Conservation (phyloP, 2,329 filamentous ascomycete genomes). For the Pseudocercospora vitis region DNA sequence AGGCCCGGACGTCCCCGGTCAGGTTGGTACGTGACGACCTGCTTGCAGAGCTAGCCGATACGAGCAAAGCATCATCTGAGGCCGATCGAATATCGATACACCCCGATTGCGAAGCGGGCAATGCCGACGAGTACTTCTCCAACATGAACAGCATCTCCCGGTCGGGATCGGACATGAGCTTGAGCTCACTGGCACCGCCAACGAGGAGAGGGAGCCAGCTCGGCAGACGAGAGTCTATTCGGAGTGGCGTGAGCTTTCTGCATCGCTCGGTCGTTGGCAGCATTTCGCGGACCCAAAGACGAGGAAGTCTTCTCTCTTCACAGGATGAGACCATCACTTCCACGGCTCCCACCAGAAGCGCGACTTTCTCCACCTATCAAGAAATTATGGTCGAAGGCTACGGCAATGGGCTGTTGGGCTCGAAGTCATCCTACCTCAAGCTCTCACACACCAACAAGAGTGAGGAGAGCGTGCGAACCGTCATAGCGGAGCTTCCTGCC, state of each 20-base stretch:
- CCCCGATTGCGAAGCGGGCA: constrained; percentile 50
- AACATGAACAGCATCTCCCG: constrained; percentile 25
- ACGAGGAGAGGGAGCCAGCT: constrained; percentile 26
- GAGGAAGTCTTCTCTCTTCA: constrained; percentile 10
- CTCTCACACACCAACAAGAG: neutral
- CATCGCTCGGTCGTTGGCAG: constrained; percentile 35
- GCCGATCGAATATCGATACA: constrained; percentile 40
- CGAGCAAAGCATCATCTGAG: constrained; percentile 17
- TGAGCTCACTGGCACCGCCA: constrained; percentile 25
- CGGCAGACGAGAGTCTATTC: constrained; percentile 39
- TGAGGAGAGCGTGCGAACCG: neutral
- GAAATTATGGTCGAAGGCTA: constrained; percentile 44
- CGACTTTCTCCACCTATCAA: constrained; percentile 38
- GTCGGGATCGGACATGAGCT: constrained; percentile 19
- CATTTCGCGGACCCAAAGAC: constrained; percentile 27
- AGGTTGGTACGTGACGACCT: constrained; percentile 7
- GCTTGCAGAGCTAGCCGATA: constrained; percentile 10
- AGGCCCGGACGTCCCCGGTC: constrained; percentile 2
- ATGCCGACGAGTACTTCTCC: constrained; percentile 39
- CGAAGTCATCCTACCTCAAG: neutral
- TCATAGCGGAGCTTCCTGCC: constrained; percentile 2
- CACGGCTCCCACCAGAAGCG: constrained; percentile 13
- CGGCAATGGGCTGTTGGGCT: constrained; percentile 34
- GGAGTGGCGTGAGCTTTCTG: constrained; percentile 37
- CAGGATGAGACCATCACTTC: constrained; percentile 8